phyloP scores from a whole-genome alignment of 2,329 filamentous ascomycete species.

The Orbilia javanica region DNA sequence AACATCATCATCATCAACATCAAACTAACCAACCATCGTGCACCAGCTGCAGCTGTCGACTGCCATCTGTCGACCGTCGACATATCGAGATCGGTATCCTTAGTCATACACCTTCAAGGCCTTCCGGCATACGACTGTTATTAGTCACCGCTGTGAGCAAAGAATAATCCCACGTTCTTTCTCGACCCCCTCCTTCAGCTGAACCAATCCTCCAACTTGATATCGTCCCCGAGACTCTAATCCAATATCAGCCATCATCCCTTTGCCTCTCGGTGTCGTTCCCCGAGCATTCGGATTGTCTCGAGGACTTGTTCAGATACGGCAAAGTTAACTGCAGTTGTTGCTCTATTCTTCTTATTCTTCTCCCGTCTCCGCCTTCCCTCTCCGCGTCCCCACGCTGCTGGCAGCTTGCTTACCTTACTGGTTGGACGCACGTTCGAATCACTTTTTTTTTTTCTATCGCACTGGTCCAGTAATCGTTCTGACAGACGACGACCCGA shows the following conservation, averaged over 20 bases:
- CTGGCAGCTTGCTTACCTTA: conserved; percentile 46
- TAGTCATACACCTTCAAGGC: not conserved
- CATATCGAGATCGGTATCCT: not conserved
- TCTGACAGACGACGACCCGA: conserved; percentile 1
- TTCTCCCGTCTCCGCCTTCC: conserved; percentile 26
- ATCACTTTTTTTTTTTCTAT: conserved; percentile 26
- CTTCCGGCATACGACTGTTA: not conserved
- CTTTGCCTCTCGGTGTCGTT: not conserved
- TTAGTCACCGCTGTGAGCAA: conserved; percentile 23
- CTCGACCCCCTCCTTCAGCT: conserved; percentile 11
- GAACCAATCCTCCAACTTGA: not conserved
- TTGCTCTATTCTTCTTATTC: not conserved
- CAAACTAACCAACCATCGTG: no score
- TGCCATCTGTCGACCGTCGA: not conserved
- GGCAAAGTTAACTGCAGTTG: not conserved
- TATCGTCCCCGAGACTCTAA: not conserved
- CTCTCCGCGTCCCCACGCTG: conserved; percentile 37
- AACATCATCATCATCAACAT: no score
- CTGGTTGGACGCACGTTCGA: conserved; percentile 55
- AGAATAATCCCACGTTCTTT: not conserved
- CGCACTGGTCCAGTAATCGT: not conserved
- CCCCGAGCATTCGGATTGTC: not conserved
- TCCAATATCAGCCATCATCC: not conserved
- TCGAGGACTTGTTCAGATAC: not conserved
- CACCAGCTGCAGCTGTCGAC: no score